Percentiles rank a stretch among this genome's conserved stretches.
phyloP scores from a whole-genome alignment of 1,284 basidiomycete genomes.

The Pulchroboletus neoregius region DNA sequence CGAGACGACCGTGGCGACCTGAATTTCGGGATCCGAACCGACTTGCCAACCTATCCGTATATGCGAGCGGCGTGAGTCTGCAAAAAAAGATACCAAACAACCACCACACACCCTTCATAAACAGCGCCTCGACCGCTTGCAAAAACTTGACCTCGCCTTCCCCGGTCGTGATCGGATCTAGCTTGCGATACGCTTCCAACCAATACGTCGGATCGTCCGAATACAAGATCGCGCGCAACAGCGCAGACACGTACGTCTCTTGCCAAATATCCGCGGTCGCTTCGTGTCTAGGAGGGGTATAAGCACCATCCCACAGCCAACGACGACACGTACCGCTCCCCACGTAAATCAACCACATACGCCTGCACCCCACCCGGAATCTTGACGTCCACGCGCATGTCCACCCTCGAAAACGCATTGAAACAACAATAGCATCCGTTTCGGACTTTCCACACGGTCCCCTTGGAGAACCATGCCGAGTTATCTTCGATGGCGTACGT shows the following conservation, averaged over 20 bases:
- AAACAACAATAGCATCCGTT: conserved; percentile 98
- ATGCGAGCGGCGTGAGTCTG: not conserved
- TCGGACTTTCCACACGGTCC: conserved; percentile 85
- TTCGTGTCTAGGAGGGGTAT: conserved; percentile 62
- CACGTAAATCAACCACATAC: conserved; percentile 91
- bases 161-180: conserved; percentile 89
- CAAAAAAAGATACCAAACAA: not conserved
- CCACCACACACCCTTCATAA: conserved; percentile 74
- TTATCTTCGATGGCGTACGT: conserved; percentile 93
- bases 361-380: conserved; percentile 97
- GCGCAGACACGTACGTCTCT: conserved; percentile 93
- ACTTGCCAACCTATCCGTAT: conserved; percentile 86
- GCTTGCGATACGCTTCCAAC: conserved; percentile 90
- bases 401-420: conserved; percentile 96
- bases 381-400: conserved; percentile 96
- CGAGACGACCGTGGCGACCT: conserved; percentile 95
- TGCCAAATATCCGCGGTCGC: conserved; percentile 93
- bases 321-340: conserved; percentile 67
- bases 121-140: conserved; percentile 86
- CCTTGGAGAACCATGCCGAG: conserved; percentile 90
- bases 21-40: conserved; percentile 97
- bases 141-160: conserved; percentile 91
- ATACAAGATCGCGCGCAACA: conserved; percentile 90
- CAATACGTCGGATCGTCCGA: conserved; percentile 93
- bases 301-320: not conserved